phyloP scores from a whole-genome alignment of 2,329 filamentous ascomycete genomes.

The Ophiosphaerella herpotricha region DNA sequence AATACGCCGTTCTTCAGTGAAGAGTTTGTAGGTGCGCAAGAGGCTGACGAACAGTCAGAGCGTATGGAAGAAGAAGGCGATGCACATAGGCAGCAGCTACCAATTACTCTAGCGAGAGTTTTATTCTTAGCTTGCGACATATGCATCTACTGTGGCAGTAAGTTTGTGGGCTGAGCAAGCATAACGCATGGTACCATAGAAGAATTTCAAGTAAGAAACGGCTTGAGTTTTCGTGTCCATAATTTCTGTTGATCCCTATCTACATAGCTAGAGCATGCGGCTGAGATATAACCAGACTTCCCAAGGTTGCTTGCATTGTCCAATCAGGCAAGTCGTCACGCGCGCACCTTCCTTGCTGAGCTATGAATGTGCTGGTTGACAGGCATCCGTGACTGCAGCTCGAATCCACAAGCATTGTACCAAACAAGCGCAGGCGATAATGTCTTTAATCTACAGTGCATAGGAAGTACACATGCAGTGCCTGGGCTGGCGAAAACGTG shows the following conservation, averaged over 20 bases:
- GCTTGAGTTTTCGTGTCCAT: too few relatives aligned
- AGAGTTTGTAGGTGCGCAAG: conserved; percentile 40
- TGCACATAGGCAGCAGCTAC: neutral
- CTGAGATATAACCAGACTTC: too few relatives aligned
- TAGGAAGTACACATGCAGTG: too few relatives aligned
- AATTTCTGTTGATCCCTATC: too few relatives aligned
- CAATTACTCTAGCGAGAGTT: conserved; percentile 33
- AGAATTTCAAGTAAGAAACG: too few relatives aligned
- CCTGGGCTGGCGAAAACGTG: neutral
- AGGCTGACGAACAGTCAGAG: conserved; percentile 4
- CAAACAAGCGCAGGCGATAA: neutral
- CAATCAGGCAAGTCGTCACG: conserved; percentile 2
- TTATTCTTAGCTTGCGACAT: conserved; percentile 43
- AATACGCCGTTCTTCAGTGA: conserved; percentile 55
- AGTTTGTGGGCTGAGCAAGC: conserved; percentile 32
- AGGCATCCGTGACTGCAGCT: neutral
- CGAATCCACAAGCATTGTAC: neutral
- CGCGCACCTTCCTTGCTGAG: conserved; percentile 2
- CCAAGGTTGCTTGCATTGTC: too few relatives aligned
- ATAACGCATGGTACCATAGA: too few relatives aligned
- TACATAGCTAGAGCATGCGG: too few relatives aligned
- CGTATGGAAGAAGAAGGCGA: neutral
- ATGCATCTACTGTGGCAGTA: conserved; percentile 46
- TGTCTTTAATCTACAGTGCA: too few relatives aligned
- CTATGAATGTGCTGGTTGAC: neutral